These are phyloP conservation scores for Tricholoma sp. DNA, from an alignment of 768 basidiomycete species.

Conservation along the genomic window DNA sequence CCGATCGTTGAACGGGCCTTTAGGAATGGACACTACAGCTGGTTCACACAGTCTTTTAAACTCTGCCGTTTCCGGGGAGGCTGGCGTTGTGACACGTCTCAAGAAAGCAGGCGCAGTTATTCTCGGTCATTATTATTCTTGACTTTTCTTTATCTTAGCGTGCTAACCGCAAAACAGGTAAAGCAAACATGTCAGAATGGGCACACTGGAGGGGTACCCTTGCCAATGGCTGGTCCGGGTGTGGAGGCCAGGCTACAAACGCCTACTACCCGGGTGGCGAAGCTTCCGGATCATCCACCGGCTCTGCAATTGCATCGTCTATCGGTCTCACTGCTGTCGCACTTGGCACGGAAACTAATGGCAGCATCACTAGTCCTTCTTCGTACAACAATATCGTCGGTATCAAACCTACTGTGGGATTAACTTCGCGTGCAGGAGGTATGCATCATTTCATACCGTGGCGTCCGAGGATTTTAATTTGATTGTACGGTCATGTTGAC, in stretches of 20 bases:
- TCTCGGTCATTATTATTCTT: constrained; percentile 9
- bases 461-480: no score
- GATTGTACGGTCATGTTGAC: no score
- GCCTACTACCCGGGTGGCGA: constrained; percentile 48
- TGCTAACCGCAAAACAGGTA: constrained; percentile 32
- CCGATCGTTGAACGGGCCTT: no score
- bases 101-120: constrained; percentile 41
- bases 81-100: constrained; percentile 33
- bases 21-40: no score
- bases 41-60: no score
- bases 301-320: constrained; percentile 50
- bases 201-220: constrained; percentile 32
- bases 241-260: constrained; percentile 46
- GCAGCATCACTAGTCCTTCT: constrained; percentile 51
- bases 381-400: no score
- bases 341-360: constrained; percentile 48
- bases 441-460: no score
- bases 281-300: constrained; percentile 56
- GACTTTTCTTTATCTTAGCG: constrained; percentile 22
- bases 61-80: no score
- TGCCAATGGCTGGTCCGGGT: constrained; percentile 52
- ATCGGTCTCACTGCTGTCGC: constrained; percentile 46
- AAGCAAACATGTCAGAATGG: no score
- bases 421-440: no score
- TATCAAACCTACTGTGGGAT: no score